Conservation (phyloP, 768 basidiomycete species). For the Leccinum fibrillosum region DNA sequence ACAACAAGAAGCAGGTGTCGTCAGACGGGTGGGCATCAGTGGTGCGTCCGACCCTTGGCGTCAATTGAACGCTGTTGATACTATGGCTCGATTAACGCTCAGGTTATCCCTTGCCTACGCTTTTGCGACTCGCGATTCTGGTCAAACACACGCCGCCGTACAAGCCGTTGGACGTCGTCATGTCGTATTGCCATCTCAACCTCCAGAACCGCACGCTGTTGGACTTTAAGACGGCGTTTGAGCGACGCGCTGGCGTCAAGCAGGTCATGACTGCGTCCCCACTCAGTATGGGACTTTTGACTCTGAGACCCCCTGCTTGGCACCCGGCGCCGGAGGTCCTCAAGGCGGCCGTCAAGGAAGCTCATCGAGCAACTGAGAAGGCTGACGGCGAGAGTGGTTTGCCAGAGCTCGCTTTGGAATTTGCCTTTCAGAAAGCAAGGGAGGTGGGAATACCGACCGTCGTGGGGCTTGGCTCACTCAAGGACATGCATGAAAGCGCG, state of each 20-base stretch:
- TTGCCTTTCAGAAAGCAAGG: slow-evolving; percentile 51
- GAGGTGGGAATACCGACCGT: slow-evolving; percentile 57
- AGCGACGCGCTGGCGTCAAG: slow-evolving; percentile 57
- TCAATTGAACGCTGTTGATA: background rate
- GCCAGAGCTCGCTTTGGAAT: slow-evolving; percentile 71
- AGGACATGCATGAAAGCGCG: slow-evolving; percentile 74
- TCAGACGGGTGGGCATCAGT: slow-evolving; percentile 75
- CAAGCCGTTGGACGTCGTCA: slow-evolving; percentile 71
- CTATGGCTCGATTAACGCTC: slow-evolving; percentile 46
- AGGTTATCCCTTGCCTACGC: slow-evolving; percentile 81
- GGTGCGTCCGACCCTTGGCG: slow-evolving; percentile 40
- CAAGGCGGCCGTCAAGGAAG: slow-evolving; percentile 40
- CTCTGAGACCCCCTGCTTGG: slow-evolving; percentile 58
- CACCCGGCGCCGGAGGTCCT: slow-evolving; percentile 67
- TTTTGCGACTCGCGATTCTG: slow-evolving; percentile 79
- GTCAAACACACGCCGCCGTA: slow-evolving; percentile 64
- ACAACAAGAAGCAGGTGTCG: slow-evolving; percentile 68
- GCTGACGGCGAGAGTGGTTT: slow-evolving; percentile 43
- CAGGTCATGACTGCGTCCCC: slow-evolving; percentile 80
- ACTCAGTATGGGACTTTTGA: slow-evolving; percentile 79
- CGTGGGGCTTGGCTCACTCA: slow-evolving; percentile 63
- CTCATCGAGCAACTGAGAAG: slow-evolving; percentile 28
- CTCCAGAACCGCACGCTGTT: slow-evolving; percentile 66
- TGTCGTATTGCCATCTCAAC: slow-evolving; percentile 79
- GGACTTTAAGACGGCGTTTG: slow-evolving; percentile 55